Percentiles rank a stretch among this genome's conserved stretches.
Conservation (phyloP, 495 filamentous ascomycete genomes). For the Rostrohypoxylon terebratum region DNA sequence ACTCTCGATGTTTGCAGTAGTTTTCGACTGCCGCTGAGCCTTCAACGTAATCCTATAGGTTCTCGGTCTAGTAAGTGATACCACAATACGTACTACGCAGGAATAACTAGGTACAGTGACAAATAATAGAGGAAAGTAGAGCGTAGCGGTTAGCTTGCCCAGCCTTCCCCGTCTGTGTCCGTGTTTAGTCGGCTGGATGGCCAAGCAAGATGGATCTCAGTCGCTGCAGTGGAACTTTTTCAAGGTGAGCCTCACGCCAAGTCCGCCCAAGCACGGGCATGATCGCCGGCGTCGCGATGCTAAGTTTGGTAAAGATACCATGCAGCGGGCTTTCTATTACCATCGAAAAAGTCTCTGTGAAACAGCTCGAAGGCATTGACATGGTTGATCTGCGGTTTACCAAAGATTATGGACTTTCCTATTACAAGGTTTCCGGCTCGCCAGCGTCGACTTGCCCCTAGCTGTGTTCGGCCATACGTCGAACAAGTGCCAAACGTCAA, state of each 20-base stretch:
- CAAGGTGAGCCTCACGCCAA: conserved; percentile 40
- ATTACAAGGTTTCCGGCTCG: conserved; percentile 35
- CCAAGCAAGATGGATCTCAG: conserved; percentile 23
- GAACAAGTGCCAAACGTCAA: conserved; percentile 26
- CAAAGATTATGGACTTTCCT: conserved; percentile 27
- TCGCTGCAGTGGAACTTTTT: conserved; percentile 18
- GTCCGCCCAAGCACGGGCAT: conserved; percentile 29
- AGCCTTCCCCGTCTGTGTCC: not conserved
- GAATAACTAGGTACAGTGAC: not conserved
- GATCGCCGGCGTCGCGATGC: conserved; percentile 32
- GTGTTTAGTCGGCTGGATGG: not conserved
- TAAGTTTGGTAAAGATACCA: conserved; percentile 30
- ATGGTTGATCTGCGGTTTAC: conserved; percentile 23
- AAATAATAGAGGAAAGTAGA: not conserved
- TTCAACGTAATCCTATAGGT: conserved; percentile 3
- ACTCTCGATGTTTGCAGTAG: conserved; percentile 24
- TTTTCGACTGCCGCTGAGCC: conserved; percentile 12
- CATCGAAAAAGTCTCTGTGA: conserved; percentile 26
- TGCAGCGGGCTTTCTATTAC: conserved; percentile 9
- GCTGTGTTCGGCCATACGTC: not conserved
- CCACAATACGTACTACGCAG: not conserved
- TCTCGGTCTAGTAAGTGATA: not conserved
- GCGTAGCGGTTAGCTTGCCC: not conserved
- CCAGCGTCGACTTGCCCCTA: conserved; percentile 36
- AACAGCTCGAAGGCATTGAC: conserved; percentile 29